Conservation (phyloP, 116 monocot species). For the Trichopus zeylanicus region DNA sequence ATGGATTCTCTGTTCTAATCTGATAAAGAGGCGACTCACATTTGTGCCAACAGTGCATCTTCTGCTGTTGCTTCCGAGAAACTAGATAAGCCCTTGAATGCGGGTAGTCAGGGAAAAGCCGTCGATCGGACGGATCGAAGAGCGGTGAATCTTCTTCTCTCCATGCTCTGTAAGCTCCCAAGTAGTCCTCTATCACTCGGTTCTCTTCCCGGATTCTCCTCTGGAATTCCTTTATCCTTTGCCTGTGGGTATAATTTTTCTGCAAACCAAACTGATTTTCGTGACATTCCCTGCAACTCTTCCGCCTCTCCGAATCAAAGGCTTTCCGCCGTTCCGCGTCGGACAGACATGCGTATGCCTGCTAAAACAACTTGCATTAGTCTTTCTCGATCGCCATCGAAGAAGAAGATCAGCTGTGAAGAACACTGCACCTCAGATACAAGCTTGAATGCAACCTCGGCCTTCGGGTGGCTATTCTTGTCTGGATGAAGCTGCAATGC, state of each 20-base stretch:
- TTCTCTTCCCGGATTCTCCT: slow-evolving; percentile 37
- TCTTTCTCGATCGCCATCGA: neutral
- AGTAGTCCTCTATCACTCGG: slow-evolving; percentile 34
- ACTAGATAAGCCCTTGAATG: slow-evolving; percentile 9
- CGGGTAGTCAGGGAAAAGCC: slow-evolving; percentile 25
- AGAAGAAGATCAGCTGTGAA: neutral
- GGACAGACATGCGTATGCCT: slow-evolving; percentile 78
- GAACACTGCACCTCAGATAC: slow-evolving; percentile 54
- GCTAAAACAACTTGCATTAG: neutral
- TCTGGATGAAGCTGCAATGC: slow-evolving; percentile 85
- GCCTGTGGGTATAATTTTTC: slow-evolving; percentile 7
- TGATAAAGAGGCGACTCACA: slow-evolving; percentile 45
- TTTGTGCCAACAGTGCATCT: too few species aligned
- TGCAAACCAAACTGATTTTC: neutral
- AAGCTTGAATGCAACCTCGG: slow-evolving; percentile 79
- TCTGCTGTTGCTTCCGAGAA: neutral
- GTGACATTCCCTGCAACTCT: slow-evolving; percentile 47
- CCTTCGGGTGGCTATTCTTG: slow-evolving; percentile 78
- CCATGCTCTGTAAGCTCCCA: slow-evolving; percentile 11
- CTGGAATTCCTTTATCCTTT: slow-evolving; percentile 31
- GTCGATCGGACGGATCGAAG: slow-evolving; percentile 36
- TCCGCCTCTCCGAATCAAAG: slow-evolving; percentile 29
- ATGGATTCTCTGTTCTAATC: slow-evolving; percentile 7
- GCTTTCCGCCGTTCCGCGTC: slow-evolving; percentile 46
- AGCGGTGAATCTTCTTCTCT: slow-evolving; percentile 23